Base-by-base conservation (phyloP, 2,329 filamentous ascomycete species). In the Monosporascus sp. region DNA sequence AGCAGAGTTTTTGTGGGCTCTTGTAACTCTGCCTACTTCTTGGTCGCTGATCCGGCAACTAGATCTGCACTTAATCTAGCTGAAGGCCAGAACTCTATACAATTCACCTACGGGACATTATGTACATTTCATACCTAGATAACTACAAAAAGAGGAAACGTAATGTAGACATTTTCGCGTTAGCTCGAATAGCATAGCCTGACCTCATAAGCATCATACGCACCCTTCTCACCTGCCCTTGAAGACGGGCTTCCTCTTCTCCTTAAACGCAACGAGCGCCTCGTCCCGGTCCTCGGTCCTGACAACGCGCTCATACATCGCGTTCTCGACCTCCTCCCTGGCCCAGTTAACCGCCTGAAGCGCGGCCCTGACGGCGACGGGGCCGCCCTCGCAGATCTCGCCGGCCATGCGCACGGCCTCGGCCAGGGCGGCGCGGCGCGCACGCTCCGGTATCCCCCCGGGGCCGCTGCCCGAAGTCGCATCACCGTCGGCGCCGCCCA, bases 361-460 rank as follows among this genome's bases (percentile, higher is more conserved):
- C 3, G 86, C 93, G 51, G 90, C 87, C 58, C 87, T 81, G 34
- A 96, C 79, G 0, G 92, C 92, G 54, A 96, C 78, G 0, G 94
- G 94, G 0, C 89, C 94, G 27, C 92, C 91, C 71, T 95, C 87
- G 68, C 91, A 96, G 50, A 97, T 96, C 70, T 91, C 88, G 60
- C 81, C 76, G 1, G 93, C 93, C 55, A 97, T 73, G 60, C 84
- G 80, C 38, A 97, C 82, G 16, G 90, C 87, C 72, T 91, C 88
- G 22, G 83, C 80, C 51, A 96, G 73, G 9, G 88, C 90, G 61
- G 82, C 82, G 58, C 81, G 81, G 49, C 88, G 76, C 19, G 89
- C 87, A 34, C 75, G 73, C 5, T 76, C 74, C 51, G 85, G 75
- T 50, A 88, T 64, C 37, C 61, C 59, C 45, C 72, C 64, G 11